These are phyloP conservation scores for Pugionium cornutum DNA, from an alignment of 345 rosid genomes.

Conservation along the genomic window DNA sequence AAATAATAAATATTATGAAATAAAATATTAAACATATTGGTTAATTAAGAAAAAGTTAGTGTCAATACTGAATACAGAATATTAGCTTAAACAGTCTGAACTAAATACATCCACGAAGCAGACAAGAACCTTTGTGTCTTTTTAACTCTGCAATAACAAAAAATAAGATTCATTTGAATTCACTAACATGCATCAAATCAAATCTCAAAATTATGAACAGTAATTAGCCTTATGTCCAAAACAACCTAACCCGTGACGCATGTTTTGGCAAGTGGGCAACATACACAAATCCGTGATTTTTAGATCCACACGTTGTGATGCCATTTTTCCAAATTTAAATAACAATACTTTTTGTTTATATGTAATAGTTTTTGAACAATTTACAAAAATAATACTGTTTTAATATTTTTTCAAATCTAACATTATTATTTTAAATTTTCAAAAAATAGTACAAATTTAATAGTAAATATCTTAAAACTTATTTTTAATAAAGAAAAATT, in stretches of 20 bases:
- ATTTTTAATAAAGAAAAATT: no score
- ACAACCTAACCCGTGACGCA: conserved; percentile 28
- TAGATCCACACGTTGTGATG: conserved; percentile 50
- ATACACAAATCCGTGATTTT: conserved; percentile 58
- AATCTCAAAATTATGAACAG: conserved; percentile 31
- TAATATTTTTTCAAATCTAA: no score
- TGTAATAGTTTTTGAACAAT: no score
- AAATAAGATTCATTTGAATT: neutral
- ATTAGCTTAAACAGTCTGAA: neutral
- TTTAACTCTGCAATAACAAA: conserved; percentile 6
- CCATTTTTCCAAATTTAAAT: neutral
- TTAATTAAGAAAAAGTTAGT: neutral
- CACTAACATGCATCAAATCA: conserved; percentile 27
- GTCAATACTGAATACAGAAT: neutral
- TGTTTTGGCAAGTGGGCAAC: conserved; percentile 10
- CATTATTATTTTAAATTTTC: no score
- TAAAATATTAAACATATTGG: neutral
- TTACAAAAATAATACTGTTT: no score
- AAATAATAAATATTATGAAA: neutral
- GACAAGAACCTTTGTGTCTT: conserved; percentile 24
- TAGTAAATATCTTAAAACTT: no score
- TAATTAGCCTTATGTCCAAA: conserved; percentile 26
- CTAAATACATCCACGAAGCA: conserved; percentile 15
- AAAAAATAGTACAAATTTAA: no score
- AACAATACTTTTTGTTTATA: no score